Conservation (phyloP, 352 stramenopile genomes). For the Globisporangium recalcitrans region DNA sequence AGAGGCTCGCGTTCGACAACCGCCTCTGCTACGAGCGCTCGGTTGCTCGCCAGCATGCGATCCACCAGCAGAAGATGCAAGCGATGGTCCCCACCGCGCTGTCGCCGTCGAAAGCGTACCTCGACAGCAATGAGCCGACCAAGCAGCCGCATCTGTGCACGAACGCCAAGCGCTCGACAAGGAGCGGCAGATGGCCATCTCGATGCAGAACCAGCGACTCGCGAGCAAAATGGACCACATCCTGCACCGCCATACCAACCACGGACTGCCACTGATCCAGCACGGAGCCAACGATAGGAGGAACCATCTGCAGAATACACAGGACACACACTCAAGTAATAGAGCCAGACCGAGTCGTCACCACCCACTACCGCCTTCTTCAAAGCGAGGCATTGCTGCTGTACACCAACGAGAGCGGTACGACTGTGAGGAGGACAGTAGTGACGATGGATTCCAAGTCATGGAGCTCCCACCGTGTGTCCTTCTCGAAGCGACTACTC, state of each 20-base stretch:
- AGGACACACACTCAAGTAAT: neutral
- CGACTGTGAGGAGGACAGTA: slow-evolving; percentile 9
- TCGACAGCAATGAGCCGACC: slow-evolving; percentile 54
- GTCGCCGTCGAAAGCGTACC: slow-evolving; percentile 50
- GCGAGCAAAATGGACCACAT: slow-evolving; percentile 74
- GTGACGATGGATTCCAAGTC: slow-evolving; percentile 21
- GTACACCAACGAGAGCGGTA: slow-evolving; percentile 1
- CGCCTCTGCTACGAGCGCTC: slow-evolving; percentile 79
- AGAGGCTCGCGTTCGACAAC: slow-evolving; percentile 73
- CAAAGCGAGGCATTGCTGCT: neutral
- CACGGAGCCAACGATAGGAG: neutral
- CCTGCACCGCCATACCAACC: slow-evolving; percentile 32
- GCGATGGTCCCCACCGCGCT: slow-evolving; percentile 49
- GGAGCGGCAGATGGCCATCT: slow-evolving; percentile 60
- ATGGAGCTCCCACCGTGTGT: slow-evolving; percentile 31
- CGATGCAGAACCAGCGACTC: slow-evolving; percentile 62
- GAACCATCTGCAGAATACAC: neutral
- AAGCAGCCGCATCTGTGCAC: slow-evolving; percentile 35
- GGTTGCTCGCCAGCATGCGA: slow-evolving; percentile 47
- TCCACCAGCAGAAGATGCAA: slow-evolving; percentile 67
- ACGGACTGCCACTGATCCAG: slow-evolving; percentile 16
- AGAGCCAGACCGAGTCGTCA: neutral
- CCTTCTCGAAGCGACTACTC: slow-evolving; percentile 61
- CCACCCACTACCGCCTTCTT: neutral
- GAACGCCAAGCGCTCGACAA: slow-evolving; percentile 61